phyloP scores from a whole-genome alignment of 2,329 filamentous ascomycete genomes.

The Talaromyces sp. region DNA sequence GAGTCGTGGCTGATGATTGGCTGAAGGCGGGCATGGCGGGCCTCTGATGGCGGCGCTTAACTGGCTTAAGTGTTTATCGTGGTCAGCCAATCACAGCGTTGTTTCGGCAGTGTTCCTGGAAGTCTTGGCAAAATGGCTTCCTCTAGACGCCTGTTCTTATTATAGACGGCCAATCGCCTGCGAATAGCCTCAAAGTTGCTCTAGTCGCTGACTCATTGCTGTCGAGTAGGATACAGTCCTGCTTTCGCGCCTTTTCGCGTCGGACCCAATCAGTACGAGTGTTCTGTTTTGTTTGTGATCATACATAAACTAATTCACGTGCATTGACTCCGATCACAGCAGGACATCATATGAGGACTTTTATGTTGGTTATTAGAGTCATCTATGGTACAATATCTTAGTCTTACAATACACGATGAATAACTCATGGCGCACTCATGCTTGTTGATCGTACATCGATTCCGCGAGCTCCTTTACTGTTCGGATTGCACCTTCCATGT shows the following conservation, averaged over 20 bases:
- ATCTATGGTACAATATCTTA: background rate
- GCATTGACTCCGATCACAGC: background rate
- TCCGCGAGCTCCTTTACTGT: constrained; percentile 59
- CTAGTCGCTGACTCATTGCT: background rate
- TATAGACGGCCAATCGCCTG: constrained; percentile 1
- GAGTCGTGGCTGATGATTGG: constrained; percentile 6
- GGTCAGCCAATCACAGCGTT: background rate
- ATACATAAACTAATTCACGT: too few relatives aligned
- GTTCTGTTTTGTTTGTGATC: background rate
- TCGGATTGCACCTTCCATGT: constrained; percentile 78
- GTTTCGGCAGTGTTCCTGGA: constrained; percentile 3
- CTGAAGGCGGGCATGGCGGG: background rate
- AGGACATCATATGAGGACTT: background rate
- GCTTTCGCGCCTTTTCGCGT: background rate
- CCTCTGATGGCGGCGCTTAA: constrained; percentile 1
- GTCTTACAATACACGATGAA: background rate
- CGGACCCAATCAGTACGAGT: background rate
- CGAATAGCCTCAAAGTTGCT: background rate
- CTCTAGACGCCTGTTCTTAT: constrained; percentile 5
- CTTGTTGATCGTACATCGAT: constrained; percentile 27
- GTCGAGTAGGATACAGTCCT: background rate
- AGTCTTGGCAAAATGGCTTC: background rate
- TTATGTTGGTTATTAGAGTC: background rate
- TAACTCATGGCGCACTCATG: background rate
- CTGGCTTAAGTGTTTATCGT: constrained; percentile 2